Conservation (phyloP, 2,329 filamentous ascomycete species). For the Neofusicoccum sp. region DNA sequence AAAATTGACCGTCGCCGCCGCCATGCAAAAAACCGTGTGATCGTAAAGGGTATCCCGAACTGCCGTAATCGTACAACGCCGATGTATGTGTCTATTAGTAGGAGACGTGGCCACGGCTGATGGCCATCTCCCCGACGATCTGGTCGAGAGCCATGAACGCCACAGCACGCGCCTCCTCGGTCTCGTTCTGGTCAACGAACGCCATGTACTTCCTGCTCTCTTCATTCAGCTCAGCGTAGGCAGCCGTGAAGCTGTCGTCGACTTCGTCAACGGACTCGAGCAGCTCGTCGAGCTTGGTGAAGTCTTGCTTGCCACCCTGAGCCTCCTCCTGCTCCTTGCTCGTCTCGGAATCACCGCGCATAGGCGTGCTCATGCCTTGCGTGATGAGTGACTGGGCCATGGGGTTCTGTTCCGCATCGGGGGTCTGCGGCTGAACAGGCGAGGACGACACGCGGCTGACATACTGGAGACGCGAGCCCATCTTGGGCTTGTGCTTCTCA, state of each 20-base stretch:
- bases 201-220: neutral
- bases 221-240: too few relatives aligned
- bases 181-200: too few relatives aligned
- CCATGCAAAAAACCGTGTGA: too few relatives aligned
- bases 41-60: too few relatives aligned
- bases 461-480: neutral
- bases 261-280: neutral
- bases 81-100: too few relatives aligned
- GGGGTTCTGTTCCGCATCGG: neutral
- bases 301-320: too few relatives aligned
- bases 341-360: neutral
- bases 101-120: too few relatives aligned
- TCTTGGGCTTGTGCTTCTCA: conserved; percentile 17
- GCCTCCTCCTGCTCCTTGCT: neutral
- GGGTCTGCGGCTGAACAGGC: neutral
- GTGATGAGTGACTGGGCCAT: conserved; percentile 4
- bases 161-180: too few relatives aligned
- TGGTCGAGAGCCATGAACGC: too few relatives aligned
- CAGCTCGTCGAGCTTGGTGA: neutral
- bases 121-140: too few relatives aligned
- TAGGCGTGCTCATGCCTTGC: neutral
- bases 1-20: too few relatives aligned
- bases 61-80: too few relatives aligned
- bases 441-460: conserved; percentile 4
- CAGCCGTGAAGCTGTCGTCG: neutral